Percentiles rank a stretch among this genome's conserved stretches.
These are phyloP conservation scores for Spathaspora girioi DNA, from an alignment of 805 yeast genomes.

Conservation along the genomic window DNA sequence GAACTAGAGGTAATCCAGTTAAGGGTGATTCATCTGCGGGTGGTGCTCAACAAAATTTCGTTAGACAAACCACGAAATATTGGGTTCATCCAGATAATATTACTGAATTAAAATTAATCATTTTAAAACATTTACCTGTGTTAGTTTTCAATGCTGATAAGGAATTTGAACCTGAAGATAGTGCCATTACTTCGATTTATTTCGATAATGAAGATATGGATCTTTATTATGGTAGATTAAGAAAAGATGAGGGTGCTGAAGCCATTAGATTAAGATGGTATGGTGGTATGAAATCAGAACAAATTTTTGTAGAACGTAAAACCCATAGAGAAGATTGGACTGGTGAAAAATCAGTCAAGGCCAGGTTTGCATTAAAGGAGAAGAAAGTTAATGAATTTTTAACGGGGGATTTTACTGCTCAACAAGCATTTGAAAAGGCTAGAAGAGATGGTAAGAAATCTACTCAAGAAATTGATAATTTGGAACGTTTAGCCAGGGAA, in stretches of 20 bases:
- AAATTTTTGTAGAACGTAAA: conserved; percentile 92
- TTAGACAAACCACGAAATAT: conserved; percentile 96
- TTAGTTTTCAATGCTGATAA: conserved; percentile 94
- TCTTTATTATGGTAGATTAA: conserved; percentile 87
- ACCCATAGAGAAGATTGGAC: conserved; percentile 99
- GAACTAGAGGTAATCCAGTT: conserved; percentile 95
- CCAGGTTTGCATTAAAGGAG: conserved; percentile 90
- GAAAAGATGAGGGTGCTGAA: conserved; percentile 98
- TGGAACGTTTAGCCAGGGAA: conserved; percentile 90
- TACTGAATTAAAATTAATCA: conserved; percentile 89
- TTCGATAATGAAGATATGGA: conserved; percentile 89
- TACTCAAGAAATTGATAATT: conserved; percentile 79
- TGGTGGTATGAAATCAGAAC: conserved; percentile 94
- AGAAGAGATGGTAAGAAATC: conserved; percentile 90
- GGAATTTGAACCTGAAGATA: conserved; percentile 91
- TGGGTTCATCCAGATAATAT: conserved; percentile 99
- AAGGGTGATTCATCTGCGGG: conserved; percentile 97
- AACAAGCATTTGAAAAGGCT: conserved; percentile 87
- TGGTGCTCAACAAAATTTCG: conserved; percentile 95
- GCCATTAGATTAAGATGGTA: conserved; percentile 98
- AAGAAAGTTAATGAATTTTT: conserved; percentile 82
- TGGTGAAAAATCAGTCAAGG: conserved; percentile 98
- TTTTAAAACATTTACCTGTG: conserved; percentile 93
- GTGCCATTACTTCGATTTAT: conserved; percentile 95
- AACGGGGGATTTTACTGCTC: conserved; percentile 79